Conservation (phyloP, 2,329 filamentous ascomycete genomes). For the Neocatenulostroma microsporum region DNA sequence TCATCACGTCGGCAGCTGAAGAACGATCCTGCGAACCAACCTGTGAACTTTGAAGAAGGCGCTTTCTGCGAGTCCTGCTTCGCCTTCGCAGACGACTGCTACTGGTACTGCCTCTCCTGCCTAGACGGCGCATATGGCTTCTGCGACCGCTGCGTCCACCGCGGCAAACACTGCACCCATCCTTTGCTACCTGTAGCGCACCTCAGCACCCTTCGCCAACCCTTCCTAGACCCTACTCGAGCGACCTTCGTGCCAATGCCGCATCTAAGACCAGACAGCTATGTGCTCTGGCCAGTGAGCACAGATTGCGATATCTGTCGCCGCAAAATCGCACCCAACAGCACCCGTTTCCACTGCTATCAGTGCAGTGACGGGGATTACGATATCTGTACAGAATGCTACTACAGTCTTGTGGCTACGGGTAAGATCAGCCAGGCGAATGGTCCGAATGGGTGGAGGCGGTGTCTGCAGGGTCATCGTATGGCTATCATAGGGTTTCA, state of each 20-base stretch:
- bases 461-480: constrained; percentile 71
- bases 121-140: constrained; percentile 95
- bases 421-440: constrained; percentile 66
- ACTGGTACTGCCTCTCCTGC: constrained; percentile 81
- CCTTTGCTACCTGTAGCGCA: constrained; percentile 69
- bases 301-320: constrained; percentile 74
- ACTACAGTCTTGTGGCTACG: constrained; percentile 56
- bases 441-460: constrained; percentile 71
- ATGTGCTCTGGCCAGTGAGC: constrained; percentile 41
- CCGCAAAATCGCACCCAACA: constrained; percentile 60
- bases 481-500: constrained; percentile 77
- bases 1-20: constrained; percentile 38
- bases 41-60: constrained; percentile 62
- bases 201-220: constrained; percentile 24
- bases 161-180: constrained; percentile 73
- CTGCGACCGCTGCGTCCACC: constrained; percentile 79
- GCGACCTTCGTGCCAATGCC: constrained; percentile 20
- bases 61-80: constrained; percentile 76
- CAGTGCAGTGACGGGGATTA: constrained; percentile 74
- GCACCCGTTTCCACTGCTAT: constrained; percentile 72
- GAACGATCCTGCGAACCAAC: constrained; percentile 37
- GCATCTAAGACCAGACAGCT: constrained; percentile 35
- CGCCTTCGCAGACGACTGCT: constrained; percentile 69
- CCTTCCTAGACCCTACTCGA: constrained; percentile 15
- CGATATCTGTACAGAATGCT: constrained; percentile 75